Base-by-base conservation (phyloP, 2,329 filamentous ascomycete genomes). In the Calonectria henricotiae region DNA sequence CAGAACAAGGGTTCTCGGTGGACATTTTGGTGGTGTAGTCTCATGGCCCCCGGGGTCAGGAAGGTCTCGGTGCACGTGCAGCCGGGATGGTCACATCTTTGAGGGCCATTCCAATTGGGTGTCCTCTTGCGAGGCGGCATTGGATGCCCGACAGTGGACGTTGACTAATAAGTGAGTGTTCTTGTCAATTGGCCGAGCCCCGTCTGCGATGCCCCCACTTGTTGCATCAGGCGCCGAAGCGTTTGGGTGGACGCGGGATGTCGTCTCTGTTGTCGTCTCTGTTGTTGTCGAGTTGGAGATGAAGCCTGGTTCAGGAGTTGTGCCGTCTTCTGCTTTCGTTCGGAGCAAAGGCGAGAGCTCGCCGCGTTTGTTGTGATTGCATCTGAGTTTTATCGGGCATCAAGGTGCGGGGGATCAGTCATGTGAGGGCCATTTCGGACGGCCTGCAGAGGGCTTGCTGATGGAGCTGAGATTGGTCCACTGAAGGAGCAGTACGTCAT, bases 1-100 rank as follows among this genome's bases (percentile, higher is more conserved):
- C 58, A 62, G 41, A 62, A 25, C 3, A 62, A 41, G 3, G 58
- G 58, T 0, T 23, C 8, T 11, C 20, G 8, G 23, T 62, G 58
- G 17, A 17, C 39, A 32, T 62, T 35, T 2, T 23, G 15, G 6
- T 46, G 39, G 41, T 62, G 58, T 2, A 27, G 37, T 7, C 23
- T 7, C 4, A 62, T 39, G 2, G 58, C 58, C 2, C 41, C 41
- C 3, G 12, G 17, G 4, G 15, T 32, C n/a, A 32, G 39, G 27
- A 62, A 62, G 1, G 11, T 62, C 41, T 62, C 58, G 23, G 46
- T 62, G 11, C 39, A 62, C 9, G 17, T 32, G 25, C 58, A 62
- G 8, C 17, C 27, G 4, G 25, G 15, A 25, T 20, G 8, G 23
- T 6, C 41, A 9, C 58, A 46, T 7, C 8, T 23, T 27, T 62